A percentile compares a stretch with the other conserved stretches of the same genome.
phyloP scores from a whole-genome alignment of 2,329 filamentous ascomycete genomes.

The Magnaporthales sp. region DNA sequence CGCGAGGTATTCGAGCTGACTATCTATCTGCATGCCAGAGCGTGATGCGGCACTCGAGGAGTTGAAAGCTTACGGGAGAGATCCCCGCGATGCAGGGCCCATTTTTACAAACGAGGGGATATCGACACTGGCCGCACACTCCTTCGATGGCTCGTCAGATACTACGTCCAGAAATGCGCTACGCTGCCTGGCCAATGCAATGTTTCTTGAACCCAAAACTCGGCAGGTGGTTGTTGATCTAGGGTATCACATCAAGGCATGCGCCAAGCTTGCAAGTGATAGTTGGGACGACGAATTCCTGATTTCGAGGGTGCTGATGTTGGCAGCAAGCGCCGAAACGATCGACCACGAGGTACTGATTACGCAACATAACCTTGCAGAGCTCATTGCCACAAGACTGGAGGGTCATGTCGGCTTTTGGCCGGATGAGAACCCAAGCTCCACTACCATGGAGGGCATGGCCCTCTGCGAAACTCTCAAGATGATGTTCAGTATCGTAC shows the following conservation, averaged over 20 bases:
- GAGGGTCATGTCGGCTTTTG: conserved; percentile 53
- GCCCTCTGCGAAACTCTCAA: conserved; percentile 79
- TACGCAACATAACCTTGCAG: conserved; percentile 55
- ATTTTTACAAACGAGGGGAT: conserved; percentile 85
- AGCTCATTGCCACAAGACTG: conserved; percentile 62
- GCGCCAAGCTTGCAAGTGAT: conserved; percentile 62
- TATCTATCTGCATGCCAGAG: conserved; percentile 34
- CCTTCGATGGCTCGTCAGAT: conserved; percentile 56
- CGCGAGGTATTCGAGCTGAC: background rate
- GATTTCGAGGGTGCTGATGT: conserved; percentile 66
- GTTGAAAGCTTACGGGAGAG: conserved; percentile 72
- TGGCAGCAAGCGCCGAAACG: conserved; percentile 70
- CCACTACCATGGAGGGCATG: conserved; percentile 62
- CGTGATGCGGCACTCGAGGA: conserved; percentile 53
- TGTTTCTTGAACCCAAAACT: conserved; percentile 60
- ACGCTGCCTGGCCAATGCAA: conserved; percentile 75
- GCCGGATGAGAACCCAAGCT: conserved; percentile 19
- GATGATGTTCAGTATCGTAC: conserved; percentile 79
- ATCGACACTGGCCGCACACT: conserved; percentile 60
- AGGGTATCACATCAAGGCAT: conserved; percentile 58
- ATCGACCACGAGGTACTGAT: conserved; percentile 58
- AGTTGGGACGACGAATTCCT: conserved; percentile 82
- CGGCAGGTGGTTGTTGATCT: conserved; percentile 67
- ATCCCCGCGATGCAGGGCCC: conserved; percentile 62
- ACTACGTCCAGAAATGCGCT: conserved; percentile 66